Percentiles rank a stretch among this genome's conserved stretches.
Evolutionary conservation across 352 stramenopile genomes (phyloP).

Genomic region (Globisporangium paroecandrum): DNA sequence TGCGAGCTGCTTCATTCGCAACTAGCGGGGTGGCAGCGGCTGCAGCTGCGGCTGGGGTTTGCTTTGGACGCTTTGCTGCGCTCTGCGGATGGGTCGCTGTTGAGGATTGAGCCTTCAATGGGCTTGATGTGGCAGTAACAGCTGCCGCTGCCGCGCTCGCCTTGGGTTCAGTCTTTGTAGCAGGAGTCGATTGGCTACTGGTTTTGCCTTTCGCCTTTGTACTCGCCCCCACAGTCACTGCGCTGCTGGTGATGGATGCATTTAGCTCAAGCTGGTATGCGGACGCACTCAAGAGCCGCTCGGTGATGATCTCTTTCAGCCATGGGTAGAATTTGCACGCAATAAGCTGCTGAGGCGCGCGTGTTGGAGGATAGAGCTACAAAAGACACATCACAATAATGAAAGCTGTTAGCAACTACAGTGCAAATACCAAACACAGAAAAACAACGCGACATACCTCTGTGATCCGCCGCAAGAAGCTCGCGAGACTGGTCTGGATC

Average conservation of each 20-base stretch:
- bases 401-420: constrained; percentile 5
- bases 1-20: constrained; percentile 53
- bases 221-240: constrained; percentile 1
- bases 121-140: constrained; percentile 16
- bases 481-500: constrained; percentile 67
- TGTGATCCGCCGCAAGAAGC: constrained; percentile 67
- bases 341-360: constrained; percentile 63
- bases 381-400: constrained; percentile 8
- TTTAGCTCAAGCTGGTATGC: constrained; percentile 58
- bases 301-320: constrained; percentile 83
- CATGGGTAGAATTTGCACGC: constrained; percentile 88
- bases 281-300: constrained; percentile 66
- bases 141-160: background rate
- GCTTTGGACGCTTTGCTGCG: constrained; percentile 40
- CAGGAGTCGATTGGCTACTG: background rate
- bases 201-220: constrained; percentile 20
- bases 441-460: constrained; percentile 38
- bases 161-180: constrained; percentile 16
- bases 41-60: constrained; percentile 16
- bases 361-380: constrained; percentile 76
- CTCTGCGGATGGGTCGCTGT: constrained; percentile 9
- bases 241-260: constrained; percentile 3
- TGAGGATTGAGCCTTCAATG: constrained; percentile 11
- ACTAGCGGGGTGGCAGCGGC: constrained; percentile 37
- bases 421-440: background rate